Base-by-base conservation (phyloP, 768 basidiomycete species). In the Lyophyllum atratum region DNA sequence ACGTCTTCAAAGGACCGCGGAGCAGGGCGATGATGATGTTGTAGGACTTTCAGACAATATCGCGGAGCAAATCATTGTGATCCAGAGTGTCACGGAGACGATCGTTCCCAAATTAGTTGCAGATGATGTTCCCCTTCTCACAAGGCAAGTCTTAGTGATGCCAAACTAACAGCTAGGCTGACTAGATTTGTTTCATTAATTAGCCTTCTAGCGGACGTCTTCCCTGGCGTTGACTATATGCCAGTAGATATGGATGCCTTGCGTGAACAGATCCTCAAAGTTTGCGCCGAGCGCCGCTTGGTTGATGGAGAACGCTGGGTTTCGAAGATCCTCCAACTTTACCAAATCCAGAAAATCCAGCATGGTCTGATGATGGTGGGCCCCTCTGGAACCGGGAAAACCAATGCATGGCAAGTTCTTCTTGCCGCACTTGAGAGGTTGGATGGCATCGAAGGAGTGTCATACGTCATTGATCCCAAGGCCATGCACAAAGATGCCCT, bases 291-390 rank as follows among this genome's bases (percentile, higher is more conserved):
- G 72, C 86, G 86, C 37, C 87, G 93, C 31, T 79, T 98, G n/a
- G 81, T 94, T 22, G 76, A 86, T 47, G 93, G 94, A 19, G 92
- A 95, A 45, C 82, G 84, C 31, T 99, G 97, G 96, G 81, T 95
- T 50, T 83, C 87, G 64, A 99, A 99, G 78, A 96, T 98, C 56
- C 80, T 99, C 14, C 97, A 99, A 69, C 82, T 99, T 4, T 98
- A 98, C 72, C 97, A 98, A 71, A 98, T 99, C 57, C 97, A 99
- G 75, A 98, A 95, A 77, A 99, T 98, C 60, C 96, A 98, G 64
- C 97, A 99, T 72, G 97, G 97, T 73, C 80, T 99, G 40, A 98
- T 99, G 97, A 97, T 99, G 94, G 97, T 99, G 26, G 96, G 97
- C 1, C 89, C 97, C 1, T 98, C 97, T 11, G 97, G 96, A 25